Percentiles rank a stretch among this genome's conserved stretches.
Evolutionary conservation across 164 flowering plant species (phyloP).

Genomic region (Nymphaea colorata): DNA sequence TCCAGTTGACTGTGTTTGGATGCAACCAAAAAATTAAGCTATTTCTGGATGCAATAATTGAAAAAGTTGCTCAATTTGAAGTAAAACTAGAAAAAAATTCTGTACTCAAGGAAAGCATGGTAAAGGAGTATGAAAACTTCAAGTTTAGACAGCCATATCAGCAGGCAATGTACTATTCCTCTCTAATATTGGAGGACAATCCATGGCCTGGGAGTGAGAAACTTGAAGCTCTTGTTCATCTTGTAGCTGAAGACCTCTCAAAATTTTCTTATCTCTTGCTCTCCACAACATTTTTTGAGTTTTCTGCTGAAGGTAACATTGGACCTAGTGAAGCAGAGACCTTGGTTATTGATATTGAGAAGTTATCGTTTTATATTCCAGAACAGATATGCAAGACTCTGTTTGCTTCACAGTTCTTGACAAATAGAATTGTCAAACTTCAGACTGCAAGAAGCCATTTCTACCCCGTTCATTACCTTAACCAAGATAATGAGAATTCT

Average conservation of each 20-base stretch:
- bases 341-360: slow-evolving; percentile 58
- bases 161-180: slow-evolving; percentile 81
- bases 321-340: slow-evolving; percentile 65
- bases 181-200: slow-evolving; percentile 55
- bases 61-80: no score
- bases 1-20: no score
- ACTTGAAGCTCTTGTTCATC: slow-evolving; percentile 62
- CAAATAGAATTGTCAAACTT: slow-evolving; percentile 76
- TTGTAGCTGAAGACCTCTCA: slow-evolving; percentile 54
- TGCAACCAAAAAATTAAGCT: no score
- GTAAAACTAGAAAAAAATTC: no score
- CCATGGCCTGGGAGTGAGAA: slow-evolving; percentile 79
- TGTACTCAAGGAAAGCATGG: no score
- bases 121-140: slow-evolving; percentile 65
- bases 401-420: slow-evolving; percentile 67
- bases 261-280: slow-evolving; percentile 59
- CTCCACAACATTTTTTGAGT: slow-evolving; percentile 67
- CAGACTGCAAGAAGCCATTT: slow-evolving; percentile 38
- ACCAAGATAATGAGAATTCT: slow-evolving; percentile 85
- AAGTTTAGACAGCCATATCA: slow-evolving; percentile 92
- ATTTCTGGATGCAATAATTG: no score
- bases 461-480: slow-evolving; percentile 55
- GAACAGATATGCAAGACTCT: slow-evolving; percentile 47
- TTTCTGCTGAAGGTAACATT: slow-evolving; percentile 29
- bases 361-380: slow-evolving; percentile 43